Conservation (phyloP, 2,329 filamentous ascomycete species). For the Monosporascus sp. region DNA sequence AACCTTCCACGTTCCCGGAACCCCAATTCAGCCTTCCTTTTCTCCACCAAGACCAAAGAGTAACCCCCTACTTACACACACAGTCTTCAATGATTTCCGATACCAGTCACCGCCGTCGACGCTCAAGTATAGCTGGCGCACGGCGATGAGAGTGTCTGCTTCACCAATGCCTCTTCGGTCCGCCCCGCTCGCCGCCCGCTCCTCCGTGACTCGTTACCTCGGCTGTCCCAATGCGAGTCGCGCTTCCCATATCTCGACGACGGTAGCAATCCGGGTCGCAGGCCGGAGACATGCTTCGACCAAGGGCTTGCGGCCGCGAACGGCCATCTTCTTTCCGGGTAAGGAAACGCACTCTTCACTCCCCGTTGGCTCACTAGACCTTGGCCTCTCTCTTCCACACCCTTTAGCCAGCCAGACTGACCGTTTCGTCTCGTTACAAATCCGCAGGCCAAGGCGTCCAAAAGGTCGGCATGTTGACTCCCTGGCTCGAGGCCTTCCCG, state of each 20-base stretch:
- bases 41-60: too few species aligned
- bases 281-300: constrained; percentile 26
- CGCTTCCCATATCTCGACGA: constrained; percentile 11
- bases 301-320: constrained; percentile 34
- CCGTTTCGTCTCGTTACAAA: not conserved
- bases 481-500: constrained; percentile 86
- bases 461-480: constrained; percentile 77
- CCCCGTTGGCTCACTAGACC: not conserved
- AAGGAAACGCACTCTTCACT: constrained; percentile 2
- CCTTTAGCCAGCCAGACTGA: too few species aligned
- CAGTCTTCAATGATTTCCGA: constrained; percentile 13
- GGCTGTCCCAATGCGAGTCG: constrained; percentile 4
- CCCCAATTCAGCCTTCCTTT: not conserved
- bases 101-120: constrained; percentile 11
- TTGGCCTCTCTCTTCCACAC: constrained; percentile 1
- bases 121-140: constrained; percentile 21
- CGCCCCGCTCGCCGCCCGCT: constrained; percentile 11
- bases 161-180: constrained; percentile 17
- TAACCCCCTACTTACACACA: too few species aligned
- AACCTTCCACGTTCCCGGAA: not conserved
- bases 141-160: constrained; percentile 23
- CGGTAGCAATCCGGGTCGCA: constrained; percentile 4
- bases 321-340: constrained; percentile 59
- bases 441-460: constrained; percentile 76
- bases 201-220: constrained; percentile 3